phyloP scores from a whole-genome alignment of 345 rosid genomes.

The Kandelia obovata region DNA sequence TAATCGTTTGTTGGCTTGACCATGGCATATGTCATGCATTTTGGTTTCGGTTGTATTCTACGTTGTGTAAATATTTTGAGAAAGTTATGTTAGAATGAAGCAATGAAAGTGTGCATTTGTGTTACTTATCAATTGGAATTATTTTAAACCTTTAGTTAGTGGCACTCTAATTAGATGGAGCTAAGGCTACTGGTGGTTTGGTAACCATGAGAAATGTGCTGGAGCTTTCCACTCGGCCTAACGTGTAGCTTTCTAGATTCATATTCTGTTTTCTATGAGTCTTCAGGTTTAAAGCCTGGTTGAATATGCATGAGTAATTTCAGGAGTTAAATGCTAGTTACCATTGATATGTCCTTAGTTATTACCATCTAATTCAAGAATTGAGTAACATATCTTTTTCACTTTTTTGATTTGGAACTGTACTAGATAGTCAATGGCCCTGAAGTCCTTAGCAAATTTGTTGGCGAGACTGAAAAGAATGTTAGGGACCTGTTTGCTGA shows the following conservation, averaged over 20 bases:
- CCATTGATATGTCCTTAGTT: neutral
- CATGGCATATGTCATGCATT: neutral
- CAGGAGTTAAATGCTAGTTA: slow-evolving; percentile 1
- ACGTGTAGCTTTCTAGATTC: neutral
- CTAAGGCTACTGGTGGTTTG: neutral
- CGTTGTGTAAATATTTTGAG: neutral
- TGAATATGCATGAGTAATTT: neutral
- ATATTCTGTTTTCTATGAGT: neutral
- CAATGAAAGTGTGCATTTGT: neutral
- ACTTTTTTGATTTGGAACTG: slow-evolving; percentile 21
- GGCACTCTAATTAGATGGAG: neutral
- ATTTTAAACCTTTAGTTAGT: neutral
- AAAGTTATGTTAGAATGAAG: neutral
- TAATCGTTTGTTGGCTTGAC: no score
- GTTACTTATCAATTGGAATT: neutral
- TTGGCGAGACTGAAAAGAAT: slow-evolving; percentile 98
- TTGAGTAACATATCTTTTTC: neutral
- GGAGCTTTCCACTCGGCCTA: neutral
- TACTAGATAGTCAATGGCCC: slow-evolving; percentile 92
- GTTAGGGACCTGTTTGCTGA: slow-evolving; percentile 94
- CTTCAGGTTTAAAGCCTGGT: neutral
- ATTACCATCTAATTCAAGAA: neutral
- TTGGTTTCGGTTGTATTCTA: neutral
- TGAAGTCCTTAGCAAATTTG: slow-evolving; percentile 95
- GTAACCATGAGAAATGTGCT: neutral